Evolutionary conservation across 1,139 yeast genomes (phyloP).

Genomic region (Candida sp.): DNA sequence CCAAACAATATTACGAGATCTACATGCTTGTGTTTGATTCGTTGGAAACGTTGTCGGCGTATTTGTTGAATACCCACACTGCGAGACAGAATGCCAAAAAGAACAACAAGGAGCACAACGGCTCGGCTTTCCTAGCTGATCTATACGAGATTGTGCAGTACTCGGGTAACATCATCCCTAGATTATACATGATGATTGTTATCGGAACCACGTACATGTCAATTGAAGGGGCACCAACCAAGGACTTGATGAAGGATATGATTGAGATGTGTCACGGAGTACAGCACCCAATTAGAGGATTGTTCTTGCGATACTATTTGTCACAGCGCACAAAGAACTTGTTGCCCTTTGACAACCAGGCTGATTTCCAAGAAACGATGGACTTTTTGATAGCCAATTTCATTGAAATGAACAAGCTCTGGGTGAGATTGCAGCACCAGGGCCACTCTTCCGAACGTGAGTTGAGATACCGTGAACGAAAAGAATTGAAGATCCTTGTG

Average conservation of each 20-base stretch:
- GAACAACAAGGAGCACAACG: not conserved
- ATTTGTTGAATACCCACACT: constrained; percentile 69
- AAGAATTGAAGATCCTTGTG: constrained; percentile 88
- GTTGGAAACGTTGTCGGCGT: constrained; percentile 67
- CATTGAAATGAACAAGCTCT: constrained; percentile 95
- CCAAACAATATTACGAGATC: constrained; percentile 93
- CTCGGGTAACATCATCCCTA: constrained; percentile 91
- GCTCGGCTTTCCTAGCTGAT: constrained; percentile 82
- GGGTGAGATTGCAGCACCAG: constrained; percentile 97
- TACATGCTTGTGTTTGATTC: constrained; percentile 89
- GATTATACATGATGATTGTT: constrained; percentile 93
- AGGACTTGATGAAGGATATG: constrained; percentile 94
- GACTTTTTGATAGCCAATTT: constrained; percentile 84
- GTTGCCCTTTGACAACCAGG: constrained; percentile 51
- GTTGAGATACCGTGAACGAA: constrained; percentile 77
- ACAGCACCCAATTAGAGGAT: constrained; percentile 91
- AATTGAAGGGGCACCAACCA: constrained; percentile 76
- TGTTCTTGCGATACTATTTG: constrained; percentile 86
- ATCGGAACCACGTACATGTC: constrained; percentile 92
- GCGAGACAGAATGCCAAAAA: constrained; percentile 15
- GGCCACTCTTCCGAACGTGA: constrained; percentile 89
- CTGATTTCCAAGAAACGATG: constrained; percentile 66
- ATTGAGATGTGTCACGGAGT: constrained; percentile 99
- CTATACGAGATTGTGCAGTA: constrained; percentile 94
- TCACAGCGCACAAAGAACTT: constrained; percentile 83